These are phyloP conservation scores for Scheffersomyces stambukii DNA, from an alignment of 1,139 yeast species.

Conservation along the genomic window DNA sequence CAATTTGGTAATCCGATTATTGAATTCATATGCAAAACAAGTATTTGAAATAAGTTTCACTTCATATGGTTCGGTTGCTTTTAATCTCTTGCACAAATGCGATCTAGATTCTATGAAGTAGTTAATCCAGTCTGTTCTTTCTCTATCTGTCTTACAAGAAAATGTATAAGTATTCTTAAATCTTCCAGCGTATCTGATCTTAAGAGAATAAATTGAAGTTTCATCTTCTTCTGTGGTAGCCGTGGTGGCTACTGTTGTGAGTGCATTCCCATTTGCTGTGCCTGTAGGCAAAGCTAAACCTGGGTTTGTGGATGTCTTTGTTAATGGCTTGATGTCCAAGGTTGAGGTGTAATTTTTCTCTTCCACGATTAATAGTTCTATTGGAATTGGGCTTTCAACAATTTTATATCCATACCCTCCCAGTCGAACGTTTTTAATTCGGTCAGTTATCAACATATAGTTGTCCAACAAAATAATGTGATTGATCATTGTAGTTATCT, in stretches of 20 bases:
- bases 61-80: constrained; percentile 51
- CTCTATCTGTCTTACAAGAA: constrained; percentile 49
- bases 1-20: constrained; percentile 49
- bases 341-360: constrained; percentile 18
- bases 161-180: constrained; percentile 51
- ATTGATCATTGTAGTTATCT: constrained; percentile 44
- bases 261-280: constrained; percentile 10
- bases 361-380: constrained; percentile 55
- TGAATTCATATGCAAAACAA: constrained; percentile 61
- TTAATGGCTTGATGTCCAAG: too few species aligned
- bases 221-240: constrained; percentile 26
- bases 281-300: constrained; percentile 3
- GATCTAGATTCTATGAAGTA: constrained; percentile 54
- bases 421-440: constrained; percentile 21
- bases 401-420: constrained; percentile 35
- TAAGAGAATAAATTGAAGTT: constrained; percentile 35
- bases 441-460: constrained; percentile 64
- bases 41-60: constrained; percentile 53
- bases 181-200: constrained; percentile 42
- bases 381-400: constrained; percentile 56
- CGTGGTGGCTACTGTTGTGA: constrained; percentile 9
- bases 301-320: too few species aligned
- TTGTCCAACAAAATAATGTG: constrained; percentile 71
- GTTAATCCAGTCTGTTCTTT: constrained; percentile 58
- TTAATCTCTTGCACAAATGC: constrained; percentile 42